Base-by-base conservation (phyloP, 179 eudicot genomes). In the Amaranthus tricolor region DNA sequence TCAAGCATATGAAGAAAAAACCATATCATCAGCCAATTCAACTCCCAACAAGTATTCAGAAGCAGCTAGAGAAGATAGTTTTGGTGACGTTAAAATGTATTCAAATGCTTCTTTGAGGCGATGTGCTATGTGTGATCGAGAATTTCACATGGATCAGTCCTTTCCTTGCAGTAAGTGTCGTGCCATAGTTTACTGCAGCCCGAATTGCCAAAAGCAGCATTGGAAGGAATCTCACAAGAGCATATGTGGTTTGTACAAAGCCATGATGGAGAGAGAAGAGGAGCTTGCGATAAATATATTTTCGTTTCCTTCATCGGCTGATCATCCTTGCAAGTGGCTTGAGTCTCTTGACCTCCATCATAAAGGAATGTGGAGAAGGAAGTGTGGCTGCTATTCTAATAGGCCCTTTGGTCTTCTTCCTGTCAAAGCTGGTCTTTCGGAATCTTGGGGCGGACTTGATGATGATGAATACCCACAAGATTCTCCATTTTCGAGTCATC, bases 321-420 rank as follows among this genome's bases (percentile, higher is more conserved):
- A 83, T 63, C 75, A 74, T 16, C 82, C 86, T 17, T 85, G 86
- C 63, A 82, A 82, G 54, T 87, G 88, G 90, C 86, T 85, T 7
- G 90, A 87, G 58, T 79, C 85, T 49, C 72, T 85, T 48, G 82
- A 67, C 14, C 71, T 87, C 71, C 90, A 87, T 76, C 85, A 79
- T 16, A 87, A 81, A 70, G 90, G 90, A 44, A 85, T 87, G 88
- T 87, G 90, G 90, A 57, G 86, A 49, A 83, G 90, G 73, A 87
- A 81, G 85, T 87, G 90, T 68, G 60, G 65, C 59, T 87, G 90
- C 77, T 83, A 81, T 76, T 81, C 86, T 17, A 81, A 83, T 74
- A 72, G 78, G 72, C 84, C 88, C 55, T 85, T 72, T 52, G 90
- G 88, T 68, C 80, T 81, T 60, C 86, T 87, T 68, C 85, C 88